These are phyloP conservation scores for Aspergillus diversus DNA, from an alignment of 495 filamentous ascomycete genomes.

Conservation along the genomic window DNA sequence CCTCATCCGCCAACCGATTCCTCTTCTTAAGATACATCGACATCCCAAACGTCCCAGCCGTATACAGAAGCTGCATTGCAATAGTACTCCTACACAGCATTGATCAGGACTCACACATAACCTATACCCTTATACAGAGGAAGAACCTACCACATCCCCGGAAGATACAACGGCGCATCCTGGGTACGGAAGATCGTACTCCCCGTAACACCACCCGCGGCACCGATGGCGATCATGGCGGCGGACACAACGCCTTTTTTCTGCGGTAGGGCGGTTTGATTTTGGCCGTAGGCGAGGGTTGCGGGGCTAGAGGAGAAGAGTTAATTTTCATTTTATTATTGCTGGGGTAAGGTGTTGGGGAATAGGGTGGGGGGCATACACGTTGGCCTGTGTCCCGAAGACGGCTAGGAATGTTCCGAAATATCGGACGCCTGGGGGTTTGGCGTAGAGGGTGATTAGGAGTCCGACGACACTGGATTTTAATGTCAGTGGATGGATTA, in stretches of 20 bases:
- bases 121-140: background rate
- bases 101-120: no score
- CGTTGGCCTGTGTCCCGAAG: constrained; percentile 2
- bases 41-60: constrained; percentile 1
- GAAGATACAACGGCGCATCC: constrained; percentile 2
- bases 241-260: constrained; percentile 1
- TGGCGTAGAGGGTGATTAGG: constrained; percentile 1
- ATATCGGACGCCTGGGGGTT: background rate
- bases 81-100: background rate
- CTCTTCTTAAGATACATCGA: background rate
- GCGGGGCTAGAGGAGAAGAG: background rate
- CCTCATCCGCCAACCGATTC: constrained; percentile 5
- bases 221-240: constrained; percentile 1
- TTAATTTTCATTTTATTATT: background rate
- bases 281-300: constrained; percentile 4
- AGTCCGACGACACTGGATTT: constrained; percentile 1
- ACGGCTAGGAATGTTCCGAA: constrained; percentile 6
- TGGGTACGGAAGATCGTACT: background rate
- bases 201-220: background rate
- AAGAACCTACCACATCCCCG: constrained; percentile 2
- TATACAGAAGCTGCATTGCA: constrained; percentile 6
- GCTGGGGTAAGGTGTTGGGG: background rate
- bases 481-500: background rate
- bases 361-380: background rate
- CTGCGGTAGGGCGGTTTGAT: background rate